A percentile compares a stretch with the other conserved stretches of the same genome.
Conservation (phyloP, 2,329 filamentous ascomycete species). For the Magnaporthales sp. region DNA sequence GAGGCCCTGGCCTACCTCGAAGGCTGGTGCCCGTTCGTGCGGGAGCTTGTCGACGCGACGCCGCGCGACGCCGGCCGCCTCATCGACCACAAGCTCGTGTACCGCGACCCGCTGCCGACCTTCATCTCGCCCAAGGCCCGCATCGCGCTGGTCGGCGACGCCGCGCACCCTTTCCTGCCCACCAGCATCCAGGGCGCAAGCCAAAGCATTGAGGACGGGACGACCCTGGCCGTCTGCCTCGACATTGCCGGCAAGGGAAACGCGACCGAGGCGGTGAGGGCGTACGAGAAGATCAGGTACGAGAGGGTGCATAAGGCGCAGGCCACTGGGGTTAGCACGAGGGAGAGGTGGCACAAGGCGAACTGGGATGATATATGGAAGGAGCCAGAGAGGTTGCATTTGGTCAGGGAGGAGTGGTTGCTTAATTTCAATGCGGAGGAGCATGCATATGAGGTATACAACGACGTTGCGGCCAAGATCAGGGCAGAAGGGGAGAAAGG, state of each 20-base stretch:
- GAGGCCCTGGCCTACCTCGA: conserved; percentile 32
- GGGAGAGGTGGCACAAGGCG: conserved; percentile 43
- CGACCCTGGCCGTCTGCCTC: conserved; percentile 29
- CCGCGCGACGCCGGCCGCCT: conserved; percentile 12
- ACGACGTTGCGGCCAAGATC: conserved; percentile 2
- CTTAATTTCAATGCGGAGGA: conserved; percentile 38
- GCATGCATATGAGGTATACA: conserved; percentile 25
- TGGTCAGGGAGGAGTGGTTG: conserved; percentile 38
- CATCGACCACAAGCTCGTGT: conserved; percentile 27
- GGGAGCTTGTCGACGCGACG: conserved; percentile 28
- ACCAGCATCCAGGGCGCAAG: conserved; percentile 29
- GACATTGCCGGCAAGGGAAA: conserved; percentile 20
- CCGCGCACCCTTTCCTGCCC: conserved; percentile 30
- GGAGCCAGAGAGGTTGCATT: conserved; percentile 32
- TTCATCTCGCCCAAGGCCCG: conserved; percentile 23
- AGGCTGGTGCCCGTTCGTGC: conserved; percentile 30
- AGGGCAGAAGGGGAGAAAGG: background rate
- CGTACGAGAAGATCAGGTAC: conserved; percentile 36
- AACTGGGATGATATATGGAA: conserved; percentile 36
- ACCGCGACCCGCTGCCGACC: conserved; percentile 18
- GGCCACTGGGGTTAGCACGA: conserved; percentile 35
- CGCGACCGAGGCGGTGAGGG: conserved; percentile 30
- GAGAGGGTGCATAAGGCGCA: conserved; percentile 37
- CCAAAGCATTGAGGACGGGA: conserved; percentile 30
- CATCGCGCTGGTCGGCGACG: conserved; percentile 28